Conservation (phyloP, 257 asterid genomes). For the Primulina eburnea region DNA sequence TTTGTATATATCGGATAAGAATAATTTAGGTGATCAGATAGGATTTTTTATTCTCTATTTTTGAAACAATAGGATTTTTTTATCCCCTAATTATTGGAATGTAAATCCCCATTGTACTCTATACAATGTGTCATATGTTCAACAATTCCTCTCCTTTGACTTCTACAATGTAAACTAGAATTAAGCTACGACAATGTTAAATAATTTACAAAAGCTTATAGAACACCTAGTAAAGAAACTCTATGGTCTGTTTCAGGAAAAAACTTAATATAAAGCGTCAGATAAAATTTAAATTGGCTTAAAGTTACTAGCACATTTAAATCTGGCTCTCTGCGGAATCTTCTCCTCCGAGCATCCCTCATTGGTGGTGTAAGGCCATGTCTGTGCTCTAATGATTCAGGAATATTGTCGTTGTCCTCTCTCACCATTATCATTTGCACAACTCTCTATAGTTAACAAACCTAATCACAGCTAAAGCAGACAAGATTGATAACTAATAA, state of each 20-base stretch:
- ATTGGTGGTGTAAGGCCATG: constrained; percentile 85
- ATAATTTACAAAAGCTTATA: constrained; percentile 8
- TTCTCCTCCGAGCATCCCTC: constrained; percentile 97
- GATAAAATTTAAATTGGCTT: background rate
- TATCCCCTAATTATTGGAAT: too few relatives aligned
- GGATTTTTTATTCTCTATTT: too few relatives aligned
- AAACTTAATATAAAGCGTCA: constrained; percentile 8
- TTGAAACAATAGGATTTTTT: too few relatives aligned
- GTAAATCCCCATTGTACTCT: too few relatives aligned
- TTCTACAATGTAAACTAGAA: constrained; percentile 7
- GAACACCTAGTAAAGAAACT: constrained; percentile 6
- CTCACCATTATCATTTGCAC: constrained; percentile 55
- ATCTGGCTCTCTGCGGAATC: constrained; percentile 95
- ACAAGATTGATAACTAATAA: background rate
- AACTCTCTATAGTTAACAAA: constrained; percentile 20
- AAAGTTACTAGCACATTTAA: constrained; percentile 47
- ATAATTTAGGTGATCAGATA: too few relatives aligned
- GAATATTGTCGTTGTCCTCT: constrained; percentile 42
- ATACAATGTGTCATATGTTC: too few relatives aligned
- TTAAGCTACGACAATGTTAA: constrained; percentile 5
- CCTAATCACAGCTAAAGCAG: constrained; percentile 7
- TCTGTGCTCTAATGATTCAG: constrained; percentile 48
- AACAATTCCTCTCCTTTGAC: too few relatives aligned
- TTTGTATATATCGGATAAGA: too few relatives aligned
- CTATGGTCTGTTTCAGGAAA: background rate